Percentiles rank a stretch among this genome's conserved stretches.
Evolutionary conservation across 352 stramenopile species (phyloP).

Genomic region (Phytopythium cucurbitacearum): DNA sequence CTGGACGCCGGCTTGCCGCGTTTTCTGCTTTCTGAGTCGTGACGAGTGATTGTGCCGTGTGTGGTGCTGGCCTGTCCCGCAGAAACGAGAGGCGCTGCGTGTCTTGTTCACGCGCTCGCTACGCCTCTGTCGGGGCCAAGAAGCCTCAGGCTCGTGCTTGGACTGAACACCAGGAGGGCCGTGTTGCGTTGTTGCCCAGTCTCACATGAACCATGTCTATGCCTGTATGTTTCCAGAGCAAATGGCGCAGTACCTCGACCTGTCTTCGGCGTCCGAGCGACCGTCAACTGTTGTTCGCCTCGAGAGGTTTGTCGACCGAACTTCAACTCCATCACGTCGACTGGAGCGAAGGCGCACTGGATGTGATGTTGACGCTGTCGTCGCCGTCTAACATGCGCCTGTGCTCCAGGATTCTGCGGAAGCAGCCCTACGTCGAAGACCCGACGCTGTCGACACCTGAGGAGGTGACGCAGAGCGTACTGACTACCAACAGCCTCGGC

Average conservation of each 20-base stretch:
- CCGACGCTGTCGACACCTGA: slow-evolving; percentile 26
- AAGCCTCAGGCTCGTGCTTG: slow-evolving; percentile 23
- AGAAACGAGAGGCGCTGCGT: slow-evolving; percentile 34
- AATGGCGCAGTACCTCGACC: slow-evolving; percentile 25
- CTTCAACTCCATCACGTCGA: not conserved
- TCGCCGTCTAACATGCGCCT: not conserved
- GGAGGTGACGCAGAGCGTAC: slow-evolving; percentile 24
- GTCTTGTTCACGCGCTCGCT: slow-evolving; percentile 41
- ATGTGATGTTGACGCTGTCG: not conserved
- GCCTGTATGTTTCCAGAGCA: slow-evolving; percentile 12
- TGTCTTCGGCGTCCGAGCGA: slow-evolving; percentile 23
- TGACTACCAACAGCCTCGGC: slow-evolving; percentile 29
- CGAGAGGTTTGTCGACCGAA: slow-evolving; percentile 22
- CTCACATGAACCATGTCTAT: no score
- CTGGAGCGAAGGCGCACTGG: no score
- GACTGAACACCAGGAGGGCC: not conserved
- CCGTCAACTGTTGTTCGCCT: slow-evolving; percentile 26
- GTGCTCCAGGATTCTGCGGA: slow-evolving; percentile 26
- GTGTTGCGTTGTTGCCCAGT: no score
- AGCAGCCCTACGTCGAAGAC: slow-evolving; percentile 43
- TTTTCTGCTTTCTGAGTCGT: not conserved
- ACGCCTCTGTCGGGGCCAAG: slow-evolving; percentile 23
- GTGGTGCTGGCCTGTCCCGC: not conserved
- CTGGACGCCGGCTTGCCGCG: not conserved
- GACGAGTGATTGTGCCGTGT: not conserved